Conservation (phyloP, 2,329 filamentous ascomycete species). For the Hawksworthiomyces lignivorus region DNA sequence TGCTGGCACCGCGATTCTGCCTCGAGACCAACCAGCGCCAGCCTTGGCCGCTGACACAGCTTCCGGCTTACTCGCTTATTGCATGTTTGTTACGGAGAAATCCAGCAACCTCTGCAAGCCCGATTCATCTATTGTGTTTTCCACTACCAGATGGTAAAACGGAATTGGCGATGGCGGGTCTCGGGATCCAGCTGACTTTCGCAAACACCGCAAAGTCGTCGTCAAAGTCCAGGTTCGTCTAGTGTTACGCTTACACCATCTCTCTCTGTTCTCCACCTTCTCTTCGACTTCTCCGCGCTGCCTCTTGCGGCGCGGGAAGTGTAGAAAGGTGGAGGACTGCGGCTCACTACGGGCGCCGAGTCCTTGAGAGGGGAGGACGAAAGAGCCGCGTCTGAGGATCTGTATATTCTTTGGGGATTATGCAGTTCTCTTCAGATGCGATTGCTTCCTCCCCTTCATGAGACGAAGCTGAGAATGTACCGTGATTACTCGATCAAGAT, state of each 20-base stretch:
- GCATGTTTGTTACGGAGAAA: too few species aligned
- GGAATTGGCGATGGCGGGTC: too few species aligned
- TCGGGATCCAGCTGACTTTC: too few species aligned
- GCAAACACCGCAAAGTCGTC: too few species aligned
- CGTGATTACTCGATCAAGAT: constrained; percentile 97
- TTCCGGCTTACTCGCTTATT: too few species aligned
- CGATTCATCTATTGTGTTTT: too few species aligned
- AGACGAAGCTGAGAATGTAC: constrained; percentile 87
- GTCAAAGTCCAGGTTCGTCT: constrained; percentile 12
- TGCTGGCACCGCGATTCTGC: too few species aligned
- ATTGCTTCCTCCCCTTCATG: constrained; percentile 15
- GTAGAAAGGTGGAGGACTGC: constrained; percentile 27
- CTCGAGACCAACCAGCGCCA: too few species aligned
- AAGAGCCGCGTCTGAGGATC: not conserved
- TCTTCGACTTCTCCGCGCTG: not conserved
- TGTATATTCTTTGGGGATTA: not conserved
- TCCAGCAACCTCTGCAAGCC: too few species aligned
- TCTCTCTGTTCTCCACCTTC: constrained; percentile 10
- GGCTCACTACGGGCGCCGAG: constrained; percentile 84
- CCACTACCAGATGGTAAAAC: too few species aligned
- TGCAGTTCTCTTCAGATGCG: too few species aligned
- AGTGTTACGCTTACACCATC: constrained; percentile 10
- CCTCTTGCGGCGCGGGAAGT: not conserved
- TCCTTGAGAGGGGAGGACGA: constrained; percentile 29
- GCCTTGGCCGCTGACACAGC: too few species aligned